Percentiles rank a stretch among this genome's conserved stretches.
Evolutionary conservation across 1,284 basidiomycete species (phyloP).

Genomic region (Austroboletus niveus): DNA sequence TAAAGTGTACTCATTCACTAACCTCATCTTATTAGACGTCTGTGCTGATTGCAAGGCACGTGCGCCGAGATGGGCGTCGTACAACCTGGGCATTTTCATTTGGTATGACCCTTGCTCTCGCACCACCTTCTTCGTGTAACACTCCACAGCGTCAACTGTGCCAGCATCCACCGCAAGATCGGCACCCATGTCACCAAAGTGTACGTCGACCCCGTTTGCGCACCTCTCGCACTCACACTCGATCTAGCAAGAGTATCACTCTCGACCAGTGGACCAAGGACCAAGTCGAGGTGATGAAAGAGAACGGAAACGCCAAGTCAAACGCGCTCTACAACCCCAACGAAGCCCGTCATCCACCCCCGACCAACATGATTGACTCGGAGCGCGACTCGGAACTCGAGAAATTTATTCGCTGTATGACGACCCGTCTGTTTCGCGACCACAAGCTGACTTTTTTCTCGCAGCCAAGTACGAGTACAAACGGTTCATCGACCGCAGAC

Average conservation of each 20-base stretch:
- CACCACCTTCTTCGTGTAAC: slow-evolving; percentile 7
- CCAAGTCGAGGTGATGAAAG: slow-evolving; percentile 78
- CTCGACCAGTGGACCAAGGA: slow-evolving; percentile 85
- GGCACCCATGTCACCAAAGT: slow-evolving; percentile 85
- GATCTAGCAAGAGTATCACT: slow-evolving; percentile 73
- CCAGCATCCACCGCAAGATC: slow-evolving; percentile 85
- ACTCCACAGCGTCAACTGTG: slow-evolving; percentile 66
- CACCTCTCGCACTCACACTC: slow-evolving; percentile 2
- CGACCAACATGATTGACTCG: slow-evolving; percentile 73
- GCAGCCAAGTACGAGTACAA: slow-evolving; percentile 75
- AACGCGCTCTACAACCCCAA: slow-evolving; percentile 77
- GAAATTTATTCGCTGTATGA: slow-evolving; percentile 71
- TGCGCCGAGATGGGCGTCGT: slow-evolving; percentile 79
- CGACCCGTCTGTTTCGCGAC: too few species aligned
- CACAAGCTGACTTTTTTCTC: not conserved
- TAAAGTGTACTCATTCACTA: slow-evolving; percentile 4
- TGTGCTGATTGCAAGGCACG: slow-evolving; percentile 84
- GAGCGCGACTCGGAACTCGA: slow-evolving; percentile 84
- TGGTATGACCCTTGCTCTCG: slow-evolving; percentile 48
- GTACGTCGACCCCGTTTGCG: slow-evolving; percentile 42
- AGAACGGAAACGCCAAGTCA: slow-evolving; percentile 73
- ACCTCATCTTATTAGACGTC: slow-evolving; percentile 45
- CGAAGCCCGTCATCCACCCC: slow-evolving; percentile 72
- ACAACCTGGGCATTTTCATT: slow-evolving; percentile 79
- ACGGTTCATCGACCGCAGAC: slow-evolving; percentile 48